These are phyloP conservation scores for Leccinum truebloodii DNA, from an alignment of 768 basidiomycete species.

Conservation along the genomic window DNA sequence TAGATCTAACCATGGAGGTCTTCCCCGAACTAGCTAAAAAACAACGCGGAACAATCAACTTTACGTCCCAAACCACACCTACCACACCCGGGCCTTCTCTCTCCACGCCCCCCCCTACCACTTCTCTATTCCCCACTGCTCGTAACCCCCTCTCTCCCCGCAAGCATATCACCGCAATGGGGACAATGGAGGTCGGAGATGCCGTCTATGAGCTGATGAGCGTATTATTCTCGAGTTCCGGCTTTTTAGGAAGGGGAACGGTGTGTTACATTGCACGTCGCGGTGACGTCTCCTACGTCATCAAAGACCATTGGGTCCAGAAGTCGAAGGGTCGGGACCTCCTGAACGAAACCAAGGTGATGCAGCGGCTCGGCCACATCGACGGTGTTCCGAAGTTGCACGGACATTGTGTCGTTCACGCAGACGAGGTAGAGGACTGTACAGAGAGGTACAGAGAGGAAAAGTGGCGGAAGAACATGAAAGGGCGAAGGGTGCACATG, in stretches of 20 bases:
- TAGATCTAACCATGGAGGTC: neutral
- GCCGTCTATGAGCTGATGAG: neutral
- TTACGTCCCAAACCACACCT: no score
- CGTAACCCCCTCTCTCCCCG: no score
- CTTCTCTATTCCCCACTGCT: no score
- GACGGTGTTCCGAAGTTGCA: neutral
- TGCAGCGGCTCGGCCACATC: neutral
- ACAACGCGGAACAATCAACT: no score
- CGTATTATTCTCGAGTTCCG: neutral
- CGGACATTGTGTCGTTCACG: neutral
- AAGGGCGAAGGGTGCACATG: neutral
- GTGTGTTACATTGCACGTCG: neutral
- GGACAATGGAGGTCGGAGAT: neutral
- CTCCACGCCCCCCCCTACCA: no score
- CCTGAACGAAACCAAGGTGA: neutral
- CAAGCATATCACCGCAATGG: neutral
- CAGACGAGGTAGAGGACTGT: neutral
- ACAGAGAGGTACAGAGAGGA: neutral
- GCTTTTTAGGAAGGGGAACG: neutral
- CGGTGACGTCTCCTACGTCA: neutral
- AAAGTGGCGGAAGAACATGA: neutral
- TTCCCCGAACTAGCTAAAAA: neutral
- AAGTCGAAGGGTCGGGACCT: neutral
- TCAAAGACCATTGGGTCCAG: neutral
- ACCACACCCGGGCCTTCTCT: no score